Percentiles rank a stretch among this genome's conserved stretches.
Conservation (phyloP, 2,329 filamentous ascomycete genomes). For the Endoconidiophora laricicola region DNA sequence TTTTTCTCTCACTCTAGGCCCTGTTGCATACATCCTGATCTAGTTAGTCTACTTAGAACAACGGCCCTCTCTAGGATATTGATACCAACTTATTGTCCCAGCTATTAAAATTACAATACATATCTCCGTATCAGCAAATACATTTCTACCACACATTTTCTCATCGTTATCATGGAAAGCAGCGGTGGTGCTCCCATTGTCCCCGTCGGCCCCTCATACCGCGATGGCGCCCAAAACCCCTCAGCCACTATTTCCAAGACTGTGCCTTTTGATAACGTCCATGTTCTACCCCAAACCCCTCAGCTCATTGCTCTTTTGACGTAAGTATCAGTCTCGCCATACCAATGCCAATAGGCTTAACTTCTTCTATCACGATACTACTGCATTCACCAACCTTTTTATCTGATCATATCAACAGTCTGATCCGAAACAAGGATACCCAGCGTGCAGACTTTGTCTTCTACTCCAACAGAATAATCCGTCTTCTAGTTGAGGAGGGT, state of each 20-base stretch:
- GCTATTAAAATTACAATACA: no score
- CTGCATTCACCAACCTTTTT: not conserved
- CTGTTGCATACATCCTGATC: no score
- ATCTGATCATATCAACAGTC: conserved; percentile 34
- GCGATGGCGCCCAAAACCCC: conserved; percentile 59
- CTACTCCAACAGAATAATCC: conserved; percentile 96
- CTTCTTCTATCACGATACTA: not conserved
- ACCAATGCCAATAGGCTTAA: not conserved
- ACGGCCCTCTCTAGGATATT: no score
- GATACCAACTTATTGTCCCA: no score
- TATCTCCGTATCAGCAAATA: no score
- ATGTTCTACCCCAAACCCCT: conserved; percentile 79
- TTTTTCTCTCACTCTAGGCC: no score
- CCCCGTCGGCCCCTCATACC: conserved; percentile 61
- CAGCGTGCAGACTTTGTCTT: conserved; percentile 95
- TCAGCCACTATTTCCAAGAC: conserved; percentile 76
- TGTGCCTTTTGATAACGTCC: conserved; percentile 71
- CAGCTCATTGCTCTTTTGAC: conserved; percentile 94
- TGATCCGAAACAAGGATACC: conserved; percentile 86
- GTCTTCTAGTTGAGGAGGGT: conserved; percentile 88
- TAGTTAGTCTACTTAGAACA: no score
- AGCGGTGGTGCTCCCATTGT: conserved; percentile 24
- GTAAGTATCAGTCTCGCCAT: conserved; percentile 40
- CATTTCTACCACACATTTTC: not conserved
- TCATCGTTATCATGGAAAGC: not conserved